phyloP scores from a whole-genome alignment of 177 flowering plant genomes.

The Tripterygium wilfordii region DNA sequence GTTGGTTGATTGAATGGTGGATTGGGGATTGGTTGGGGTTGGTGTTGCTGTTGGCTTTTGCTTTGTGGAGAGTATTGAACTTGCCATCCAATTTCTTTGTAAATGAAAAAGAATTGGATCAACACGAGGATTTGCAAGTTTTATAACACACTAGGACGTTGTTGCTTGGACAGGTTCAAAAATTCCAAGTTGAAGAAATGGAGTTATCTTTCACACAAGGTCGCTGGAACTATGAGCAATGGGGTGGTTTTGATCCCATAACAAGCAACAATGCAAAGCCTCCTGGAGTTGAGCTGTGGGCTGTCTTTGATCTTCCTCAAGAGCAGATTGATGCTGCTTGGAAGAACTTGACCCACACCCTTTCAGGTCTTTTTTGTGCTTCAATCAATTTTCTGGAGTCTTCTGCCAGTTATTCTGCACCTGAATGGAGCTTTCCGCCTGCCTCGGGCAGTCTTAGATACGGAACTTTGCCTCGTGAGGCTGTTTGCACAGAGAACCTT shows the following conservation, averaged over 20 bases:
- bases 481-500: constrained; percentile 97
- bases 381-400: constrained; percentile 90
- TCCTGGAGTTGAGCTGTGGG: constrained; percentile 98
- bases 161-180: constrained; percentile 56
- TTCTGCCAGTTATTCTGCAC: constrained; percentile 69
- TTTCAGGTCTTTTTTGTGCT: constrained; percentile 96
- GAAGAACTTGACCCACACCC: constrained; percentile 89
- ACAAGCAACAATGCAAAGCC: constrained; percentile 88
- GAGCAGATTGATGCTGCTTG: constrained; percentile 78
- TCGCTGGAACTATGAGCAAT: constrained; percentile 89
- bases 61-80: no score
- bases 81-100: no score
- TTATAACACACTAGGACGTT: not conserved
- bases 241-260: constrained; percentile 95
- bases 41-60: no score
- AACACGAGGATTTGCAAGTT: not conserved
- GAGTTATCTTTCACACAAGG: constrained; percentile 97
- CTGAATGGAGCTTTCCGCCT: constrained; percentile 57
- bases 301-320: constrained; percentile 77
- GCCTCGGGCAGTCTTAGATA: constrained; percentile 62
- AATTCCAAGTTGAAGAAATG: constrained; percentile 76
- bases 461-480: constrained; percentile 93
- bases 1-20: no score
- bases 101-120: no score
- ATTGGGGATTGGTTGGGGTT: no score